A percentile compares a stretch with the other conserved stretches of the same genome.
These are phyloP conservation scores for Carnegiea gigantea DNA, from an alignment of 179 eudicot species.

Conservation along the genomic window DNA sequence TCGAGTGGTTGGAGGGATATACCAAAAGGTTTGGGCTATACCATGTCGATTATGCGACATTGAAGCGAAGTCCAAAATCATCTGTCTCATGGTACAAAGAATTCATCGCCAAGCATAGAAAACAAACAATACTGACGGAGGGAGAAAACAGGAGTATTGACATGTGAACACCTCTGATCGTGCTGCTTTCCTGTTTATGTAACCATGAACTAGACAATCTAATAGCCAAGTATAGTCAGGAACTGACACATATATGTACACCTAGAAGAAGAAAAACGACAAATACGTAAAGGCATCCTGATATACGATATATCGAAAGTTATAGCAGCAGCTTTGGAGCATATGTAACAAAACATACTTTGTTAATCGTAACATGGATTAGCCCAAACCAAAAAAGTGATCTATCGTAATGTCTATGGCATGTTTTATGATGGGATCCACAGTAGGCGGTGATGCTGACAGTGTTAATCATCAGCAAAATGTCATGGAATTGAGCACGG, in stretches of 20 bases:
- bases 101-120: constrained; percentile 42
- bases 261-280: background rate
- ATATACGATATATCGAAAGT: background rate
- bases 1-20: constrained; percentile 65
- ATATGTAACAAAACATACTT: background rate
- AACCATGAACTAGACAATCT: background rate
- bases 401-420: too few relatives aligned
- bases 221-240: background rate
- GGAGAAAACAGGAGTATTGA: constrained; percentile 1
- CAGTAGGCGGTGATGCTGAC: too few relatives aligned
- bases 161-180: background rate
- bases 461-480: too few relatives aligned
- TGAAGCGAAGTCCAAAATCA: constrained; percentile 52
- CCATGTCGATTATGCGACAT: constrained; percentile 55
- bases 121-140: constrained; percentile 5
- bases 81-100: constrained; percentile 68
- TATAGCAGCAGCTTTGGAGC: too few relatives aligned
- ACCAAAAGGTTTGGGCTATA: constrained; percentile 61
- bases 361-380: background rate
- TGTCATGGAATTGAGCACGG: too few relatives aligned
- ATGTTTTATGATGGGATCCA: background rate
- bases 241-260: background rate
- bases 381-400: background rate
- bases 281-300: background rate
- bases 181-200: background rate